These are phyloP conservation scores for Tulasnella sp. DNA, from an alignment of 768 basidiomycete species.

Conservation along the genomic window DNA sequence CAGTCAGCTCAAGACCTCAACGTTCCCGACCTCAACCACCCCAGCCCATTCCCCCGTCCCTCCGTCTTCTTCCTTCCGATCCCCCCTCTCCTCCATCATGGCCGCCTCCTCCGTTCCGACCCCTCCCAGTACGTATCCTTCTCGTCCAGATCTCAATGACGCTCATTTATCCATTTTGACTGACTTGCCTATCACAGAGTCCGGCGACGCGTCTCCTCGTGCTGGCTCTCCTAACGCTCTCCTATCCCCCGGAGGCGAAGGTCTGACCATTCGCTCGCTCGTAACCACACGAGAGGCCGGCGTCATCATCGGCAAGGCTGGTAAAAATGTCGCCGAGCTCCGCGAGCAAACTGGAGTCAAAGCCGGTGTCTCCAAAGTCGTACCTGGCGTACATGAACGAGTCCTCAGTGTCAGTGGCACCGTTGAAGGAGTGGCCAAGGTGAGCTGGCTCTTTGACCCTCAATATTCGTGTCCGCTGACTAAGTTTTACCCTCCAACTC, in stretches of 20 bases:
- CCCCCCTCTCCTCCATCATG: neutral
- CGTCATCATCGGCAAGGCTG: conserved; percentile 92
- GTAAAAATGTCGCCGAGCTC: conserved; percentile 95
- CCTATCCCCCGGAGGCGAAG: conserved; percentile 35
- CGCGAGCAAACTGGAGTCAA: conserved; percentile 93
- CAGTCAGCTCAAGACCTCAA: too few species aligned
- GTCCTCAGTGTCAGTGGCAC: conserved; percentile 89
- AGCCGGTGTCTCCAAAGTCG: conserved; percentile 98
- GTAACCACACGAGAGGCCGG: conserved; percentile 96
- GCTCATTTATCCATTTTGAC: conserved; percentile 3
- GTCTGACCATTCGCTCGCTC: conserved; percentile 82
- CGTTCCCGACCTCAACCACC: too few species aligned
- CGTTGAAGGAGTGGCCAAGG: conserved; percentile 88
- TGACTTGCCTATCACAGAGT: neutral
- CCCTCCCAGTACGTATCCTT: conserved; percentile 4
- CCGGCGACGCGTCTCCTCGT: conserved; percentile 37
- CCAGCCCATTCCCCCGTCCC: neutral
- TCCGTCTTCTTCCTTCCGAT: conserved; percentile 10
- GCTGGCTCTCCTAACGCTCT: conserved; percentile 53
- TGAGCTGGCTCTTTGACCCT: conserved; percentile 25
- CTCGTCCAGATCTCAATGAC: neutral
- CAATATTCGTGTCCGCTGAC: conserved; percentile 3
- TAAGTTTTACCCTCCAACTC: conserved; percentile 16
- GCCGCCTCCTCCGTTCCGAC: conserved; percentile 14
- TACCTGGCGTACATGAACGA: conserved; percentile 92